Evolutionary conservation across 495 filamentous ascomycete species (phyloP).

Genomic region (Amniculicola lignicola): DNA sequence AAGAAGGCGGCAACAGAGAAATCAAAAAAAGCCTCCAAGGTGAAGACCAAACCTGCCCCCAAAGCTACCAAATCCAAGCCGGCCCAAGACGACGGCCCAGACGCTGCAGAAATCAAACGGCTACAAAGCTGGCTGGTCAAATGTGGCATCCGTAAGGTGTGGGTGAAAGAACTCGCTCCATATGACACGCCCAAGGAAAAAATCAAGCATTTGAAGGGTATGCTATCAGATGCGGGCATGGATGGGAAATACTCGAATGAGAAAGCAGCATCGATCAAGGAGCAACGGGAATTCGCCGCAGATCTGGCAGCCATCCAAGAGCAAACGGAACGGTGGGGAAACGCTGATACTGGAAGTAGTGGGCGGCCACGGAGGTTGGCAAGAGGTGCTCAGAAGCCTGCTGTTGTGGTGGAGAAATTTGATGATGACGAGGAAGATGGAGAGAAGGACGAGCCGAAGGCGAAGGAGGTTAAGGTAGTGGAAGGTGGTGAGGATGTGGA

Average conservation of each 20-base stretch:
- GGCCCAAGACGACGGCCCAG: constrained; percentile 54
- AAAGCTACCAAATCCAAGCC: constrained; percentile 37
- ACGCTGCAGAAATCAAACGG: constrained; percentile 82
- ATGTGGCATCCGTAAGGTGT: constrained; percentile 92
- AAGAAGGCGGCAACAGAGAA: constrained; percentile 36
- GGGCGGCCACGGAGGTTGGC: constrained; percentile 34
- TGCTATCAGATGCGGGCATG: constrained; percentile 83
- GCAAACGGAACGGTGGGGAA: constrained; percentile 74
- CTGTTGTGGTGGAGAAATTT: constrained; percentile 39
- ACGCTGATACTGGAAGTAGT: constrained; percentile 45
- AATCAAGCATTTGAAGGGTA: constrained; percentile 71
- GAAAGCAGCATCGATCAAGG: constrained; percentile 81
- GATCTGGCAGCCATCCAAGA: constrained; percentile 81
- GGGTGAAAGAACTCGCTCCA: constrained; percentile 75
- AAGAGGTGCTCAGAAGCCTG: constrained; percentile 19
- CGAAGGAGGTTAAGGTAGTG: neutral
- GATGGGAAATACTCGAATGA: constrained; percentile 77
- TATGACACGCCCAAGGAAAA: constrained; percentile 74
- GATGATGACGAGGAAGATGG: constrained; percentile 51
- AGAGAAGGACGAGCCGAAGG: neutral
- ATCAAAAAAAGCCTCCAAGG: neutral
- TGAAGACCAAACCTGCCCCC: constrained; percentile 27
- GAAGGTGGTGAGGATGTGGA: constrained; percentile 1
- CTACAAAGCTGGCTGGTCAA: constrained; percentile 84
- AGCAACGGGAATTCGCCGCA: constrained; percentile 71